Evolutionary conservation across 176 grass and related monocot species (phyloP).

Genomic region (Ensete glaucum): DNA sequence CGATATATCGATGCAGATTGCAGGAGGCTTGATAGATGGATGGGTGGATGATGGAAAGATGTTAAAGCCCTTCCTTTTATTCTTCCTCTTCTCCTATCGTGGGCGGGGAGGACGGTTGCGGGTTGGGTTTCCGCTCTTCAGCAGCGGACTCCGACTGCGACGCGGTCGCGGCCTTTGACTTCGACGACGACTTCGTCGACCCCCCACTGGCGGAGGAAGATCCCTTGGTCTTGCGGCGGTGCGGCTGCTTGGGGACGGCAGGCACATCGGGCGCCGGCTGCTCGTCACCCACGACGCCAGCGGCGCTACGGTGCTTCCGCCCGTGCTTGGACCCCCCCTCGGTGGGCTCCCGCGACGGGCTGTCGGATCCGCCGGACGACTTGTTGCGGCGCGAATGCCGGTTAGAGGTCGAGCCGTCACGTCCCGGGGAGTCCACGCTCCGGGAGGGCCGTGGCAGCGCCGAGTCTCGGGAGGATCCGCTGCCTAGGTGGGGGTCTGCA

Average conservation of each 20-base stretch:
- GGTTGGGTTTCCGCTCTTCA: not conserved
- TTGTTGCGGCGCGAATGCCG: not conserved
- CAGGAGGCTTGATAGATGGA: not conserved
- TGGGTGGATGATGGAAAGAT: not conserved
- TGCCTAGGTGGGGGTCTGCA: not conserved
- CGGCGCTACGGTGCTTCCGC: not conserved
- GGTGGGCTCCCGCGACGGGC: not conserved
- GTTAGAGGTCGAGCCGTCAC: not conserved
- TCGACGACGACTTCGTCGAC: conserved; percentile 7
- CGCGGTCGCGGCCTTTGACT: not conserved
- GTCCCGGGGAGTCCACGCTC: not conserved
- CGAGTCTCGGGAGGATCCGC: not conserved
- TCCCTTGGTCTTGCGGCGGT: not conserved
- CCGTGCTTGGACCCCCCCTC: not conserved
- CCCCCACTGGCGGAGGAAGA: not conserved
- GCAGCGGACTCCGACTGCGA: not conserved
- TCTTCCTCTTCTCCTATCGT: not conserved
- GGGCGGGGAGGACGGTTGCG: not conserved
- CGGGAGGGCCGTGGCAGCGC: not conserved
- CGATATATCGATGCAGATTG: too few species aligned
- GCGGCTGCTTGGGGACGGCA: not conserved
- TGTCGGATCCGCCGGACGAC: not conserved
- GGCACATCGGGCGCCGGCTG: not conserved
- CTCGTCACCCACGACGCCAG: not conserved
- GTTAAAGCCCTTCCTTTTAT: not conserved